A percentile compares a stretch with the other conserved stretches of the same genome.
phyloP scores from a whole-genome alignment of 139 green algal genomes.

The Tetraselmis chui region DNA sequence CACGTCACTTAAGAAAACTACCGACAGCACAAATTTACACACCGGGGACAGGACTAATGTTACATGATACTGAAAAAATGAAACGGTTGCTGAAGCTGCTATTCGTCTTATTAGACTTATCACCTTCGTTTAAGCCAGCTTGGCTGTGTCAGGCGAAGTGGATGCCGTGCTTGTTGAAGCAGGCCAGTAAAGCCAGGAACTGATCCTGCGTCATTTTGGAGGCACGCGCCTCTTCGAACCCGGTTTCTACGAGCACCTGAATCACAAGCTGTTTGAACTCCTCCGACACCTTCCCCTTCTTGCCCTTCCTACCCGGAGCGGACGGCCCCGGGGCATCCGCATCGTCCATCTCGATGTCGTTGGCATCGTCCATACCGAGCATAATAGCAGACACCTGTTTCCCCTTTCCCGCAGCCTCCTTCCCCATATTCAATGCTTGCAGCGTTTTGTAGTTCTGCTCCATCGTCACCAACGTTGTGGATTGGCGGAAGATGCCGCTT shows the following conservation, averaged over 20 bases:
- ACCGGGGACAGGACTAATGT: too few relatives aligned
- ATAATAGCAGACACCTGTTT: slow-evolving; percentile 15
- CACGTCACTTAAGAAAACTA: too few relatives aligned
- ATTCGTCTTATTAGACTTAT: too few relatives aligned
- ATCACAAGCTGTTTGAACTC: slow-evolving; percentile 31
- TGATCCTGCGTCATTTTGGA: slow-evolving; percentile 95
- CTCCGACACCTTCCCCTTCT: slow-evolving; percentile 36
- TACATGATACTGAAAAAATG: too few relatives aligned
- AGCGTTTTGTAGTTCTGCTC: slow-evolving; percentile 67
- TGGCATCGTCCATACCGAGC: slow-evolving; percentile 21
- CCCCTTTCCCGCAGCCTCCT: slow-evolving; percentile 6
- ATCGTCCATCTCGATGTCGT: slow-evolving; percentile 21
- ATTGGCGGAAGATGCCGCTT: slow-evolving; percentile 77
- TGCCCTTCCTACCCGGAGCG: slow-evolving; percentile 6
- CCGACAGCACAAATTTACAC: too few relatives aligned
- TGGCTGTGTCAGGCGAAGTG: slow-evolving; percentile 93
- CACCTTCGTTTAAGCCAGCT: too few relatives aligned
- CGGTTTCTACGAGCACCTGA: slow-evolving; percentile 53
- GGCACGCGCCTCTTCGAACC: slow-evolving; percentile 66
- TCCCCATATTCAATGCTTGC: slow-evolving; percentile 31
- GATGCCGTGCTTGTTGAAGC: slow-evolving; percentile 87
- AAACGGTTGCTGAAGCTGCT: too few relatives aligned
- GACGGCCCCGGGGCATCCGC: not conserved
- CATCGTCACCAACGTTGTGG: slow-evolving; percentile 55
- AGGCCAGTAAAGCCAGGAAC: slow-evolving; percentile 82